Evolutionary conservation across 2,329 filamentous ascomycete genomes (phyloP), one percentile per base, ranked within the genome.

Genomic region (Chaetomium sp.): DNA sequence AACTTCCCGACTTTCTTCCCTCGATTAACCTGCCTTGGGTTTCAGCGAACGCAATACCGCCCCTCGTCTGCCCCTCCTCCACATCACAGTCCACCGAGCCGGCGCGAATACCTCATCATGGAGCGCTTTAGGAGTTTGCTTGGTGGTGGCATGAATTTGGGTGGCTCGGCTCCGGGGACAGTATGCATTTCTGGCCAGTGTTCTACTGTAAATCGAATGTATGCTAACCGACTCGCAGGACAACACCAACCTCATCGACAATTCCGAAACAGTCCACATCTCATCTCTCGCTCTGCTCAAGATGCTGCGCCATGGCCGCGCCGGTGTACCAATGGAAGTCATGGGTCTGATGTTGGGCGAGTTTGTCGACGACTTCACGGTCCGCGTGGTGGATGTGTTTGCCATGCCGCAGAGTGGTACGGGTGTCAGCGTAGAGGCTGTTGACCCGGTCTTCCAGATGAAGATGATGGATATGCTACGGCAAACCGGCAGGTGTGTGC

Each of bases 391-490:
- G 64, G 94, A 99, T 74, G 94, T 99, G 34, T 99, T 99, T 74
- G 94, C 94, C 58, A 99, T 99, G 94, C 94, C 94, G 19, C 94
- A 99, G 72, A 96, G 91, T 66, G 94, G 94, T 75, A 99, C 94
- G 1, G 94, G 94, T 65, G 94, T 99, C 65, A 96, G 90, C 74
- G 94, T 99, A 67, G 94, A 99, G 75, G 95, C 94, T 51, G 94
- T 99, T 61, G 94, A 99, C 71, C 91, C 91, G 8, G 94, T 99
- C 37, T 99, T 99, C 74, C 94, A 99, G 77, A 96, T 91, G 68
- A 99, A 96, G 81, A 99, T 99, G 94, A 99, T 99, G 94, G 94
- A 99, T 71, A 97, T 99, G 94, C 79, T 99, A 71, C 82, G 89
- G 68, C 94, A 99, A 79, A 99, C 94, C 56, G 94, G 94, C 75